Conservation (phyloP, 352 stramenopile species). For the Phytophthora chlamydospora region DNA sequence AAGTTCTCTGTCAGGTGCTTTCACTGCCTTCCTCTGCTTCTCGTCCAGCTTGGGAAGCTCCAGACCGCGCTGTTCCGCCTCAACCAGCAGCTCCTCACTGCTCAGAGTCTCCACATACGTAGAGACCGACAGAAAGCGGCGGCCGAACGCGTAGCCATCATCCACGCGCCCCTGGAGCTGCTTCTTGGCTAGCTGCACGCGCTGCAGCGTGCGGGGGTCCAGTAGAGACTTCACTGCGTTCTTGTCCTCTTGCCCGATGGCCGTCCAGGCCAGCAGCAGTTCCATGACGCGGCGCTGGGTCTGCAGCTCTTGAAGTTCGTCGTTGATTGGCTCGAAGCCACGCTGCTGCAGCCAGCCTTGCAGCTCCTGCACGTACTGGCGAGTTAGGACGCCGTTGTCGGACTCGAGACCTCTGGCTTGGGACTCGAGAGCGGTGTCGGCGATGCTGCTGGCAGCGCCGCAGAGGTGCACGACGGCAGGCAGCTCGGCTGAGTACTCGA, state of each 20-base stretch:
- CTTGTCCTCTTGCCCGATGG: neutral
- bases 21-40: constrained; percentile 48
- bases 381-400: too few species aligned
- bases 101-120: constrained; percentile 59
- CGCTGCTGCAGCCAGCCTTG: constrained; percentile 28
- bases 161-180: constrained; percentile 44
- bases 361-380: constrained; percentile 47
- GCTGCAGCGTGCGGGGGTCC: constrained; percentile 22
- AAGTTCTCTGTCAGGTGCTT: constrained; percentile 56
- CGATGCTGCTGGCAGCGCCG: neutral
- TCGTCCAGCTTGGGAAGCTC: constrained; percentile 36
- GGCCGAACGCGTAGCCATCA: constrained; percentile 71
- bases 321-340: constrained; percentile 46
- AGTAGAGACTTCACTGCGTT: constrained; percentile 7
- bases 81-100: constrained; percentile 45
- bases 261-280: constrained; percentile 42
- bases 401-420: too few species aligned
- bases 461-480: constrained; percentile 47
- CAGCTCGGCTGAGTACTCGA: constrained; percentile 60
- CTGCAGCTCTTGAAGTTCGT: constrained; percentile 36
- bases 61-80: constrained; percentile 36
- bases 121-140: constrained; percentile 63
- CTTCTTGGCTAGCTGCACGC: constrained; percentile 49
- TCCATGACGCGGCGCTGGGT: constrained; percentile 53
- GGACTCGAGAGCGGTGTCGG: constrained; percentile 14